Conservation (phyloP, 2,329 filamentous ascomycete species). For the Cytospora paraplurivora region DNA sequence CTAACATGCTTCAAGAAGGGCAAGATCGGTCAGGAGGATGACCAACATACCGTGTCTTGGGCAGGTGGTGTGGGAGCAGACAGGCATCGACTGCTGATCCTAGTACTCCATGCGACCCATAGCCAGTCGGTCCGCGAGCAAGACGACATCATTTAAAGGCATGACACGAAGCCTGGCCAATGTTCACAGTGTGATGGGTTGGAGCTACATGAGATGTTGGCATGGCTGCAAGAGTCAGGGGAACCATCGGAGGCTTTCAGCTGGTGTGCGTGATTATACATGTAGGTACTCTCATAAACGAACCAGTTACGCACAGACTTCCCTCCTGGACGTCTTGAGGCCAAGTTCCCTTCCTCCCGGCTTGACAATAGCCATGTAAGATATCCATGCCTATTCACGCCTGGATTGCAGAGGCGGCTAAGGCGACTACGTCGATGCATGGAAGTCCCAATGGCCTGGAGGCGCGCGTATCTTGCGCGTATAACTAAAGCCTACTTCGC, state of each 20-base stretch:
- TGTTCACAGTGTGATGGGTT: constrained; percentile 4
- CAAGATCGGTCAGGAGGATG: constrained; percentile 2
- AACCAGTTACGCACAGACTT: not conserved
- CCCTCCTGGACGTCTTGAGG: not conserved
- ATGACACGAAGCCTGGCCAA: constrained; percentile 11
- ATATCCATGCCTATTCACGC: not conserved
- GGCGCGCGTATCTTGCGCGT: constrained; percentile 22
- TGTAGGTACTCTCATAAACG: not conserved
- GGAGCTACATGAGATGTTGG: not conserved
- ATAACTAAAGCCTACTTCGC: constrained; percentile 1
- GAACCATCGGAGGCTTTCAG: not conserved
- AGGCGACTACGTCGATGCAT: not conserved
- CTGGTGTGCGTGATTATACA: not conserved
- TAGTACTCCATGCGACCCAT: constrained; percentile 2
- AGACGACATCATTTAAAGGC: constrained; percentile 2
- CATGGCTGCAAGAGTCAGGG: constrained; percentile 14
- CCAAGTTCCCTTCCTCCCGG: not conserved
- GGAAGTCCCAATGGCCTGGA: constrained; percentile 12
- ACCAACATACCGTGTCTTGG: constrained; percentile 11
- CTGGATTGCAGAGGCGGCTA: not conserved
- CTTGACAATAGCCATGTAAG: no score
- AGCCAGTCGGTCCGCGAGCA: not conserved
- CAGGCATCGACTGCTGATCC: not conserved
- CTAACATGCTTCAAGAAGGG: constrained; percentile 5
- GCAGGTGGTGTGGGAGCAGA: constrained; percentile 8